Base-by-base conservation (phyloP, 2,329 filamentous ascomycete species). In the Aspergillus spinulosporus region DNA sequence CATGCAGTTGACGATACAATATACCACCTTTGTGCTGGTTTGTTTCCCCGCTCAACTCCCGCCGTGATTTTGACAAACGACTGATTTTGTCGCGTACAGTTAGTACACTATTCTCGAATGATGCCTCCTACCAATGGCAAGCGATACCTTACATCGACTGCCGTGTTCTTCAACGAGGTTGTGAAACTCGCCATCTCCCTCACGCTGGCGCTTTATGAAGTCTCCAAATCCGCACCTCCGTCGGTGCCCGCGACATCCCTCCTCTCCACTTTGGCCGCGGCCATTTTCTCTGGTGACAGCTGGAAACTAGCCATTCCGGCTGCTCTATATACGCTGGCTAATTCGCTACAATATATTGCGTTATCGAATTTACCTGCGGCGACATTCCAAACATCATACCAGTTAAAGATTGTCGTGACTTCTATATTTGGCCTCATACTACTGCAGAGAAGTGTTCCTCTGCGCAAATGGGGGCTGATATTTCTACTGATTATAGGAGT, bases 231-330 rank as follows among this genome's bases (percentile, higher is more conserved):
- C 6, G 80, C 91, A 6, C 88, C 91, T 4, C 85, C 91, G 5
- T 89, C 89, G 32, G 90, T 90, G 21, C 89, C 91, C 1, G 88
- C 88, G 15, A 90, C 90, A 0, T 85, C 90, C 1, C 81, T 97
- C 14, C 90, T 95, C 68, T 83, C 87, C 66, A 88, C 91, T 67
- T 84, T 97, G 26, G 89, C 87, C 68, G 86, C 84, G 65, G 85
- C 87, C 31, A 88, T 97, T 12, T 96, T 97, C 70, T 88, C 88
- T 0, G 88, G 88, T 8, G 94, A 97, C 70, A 92, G 92, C 64
- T 97, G 93, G 93, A 96, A 96, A 74, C 78, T 99, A 61, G 91
- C 90, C 6, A 86, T 97, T 42, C 94, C 93, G 0, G 94, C 93
- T 3, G 82, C 86, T 3, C 80, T 97, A 1, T 97, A 96, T 71